Base-by-base conservation (phyloP, 1,284 basidiomycete genomes). In the Rhodotorula mucilaginosa region DNA sequence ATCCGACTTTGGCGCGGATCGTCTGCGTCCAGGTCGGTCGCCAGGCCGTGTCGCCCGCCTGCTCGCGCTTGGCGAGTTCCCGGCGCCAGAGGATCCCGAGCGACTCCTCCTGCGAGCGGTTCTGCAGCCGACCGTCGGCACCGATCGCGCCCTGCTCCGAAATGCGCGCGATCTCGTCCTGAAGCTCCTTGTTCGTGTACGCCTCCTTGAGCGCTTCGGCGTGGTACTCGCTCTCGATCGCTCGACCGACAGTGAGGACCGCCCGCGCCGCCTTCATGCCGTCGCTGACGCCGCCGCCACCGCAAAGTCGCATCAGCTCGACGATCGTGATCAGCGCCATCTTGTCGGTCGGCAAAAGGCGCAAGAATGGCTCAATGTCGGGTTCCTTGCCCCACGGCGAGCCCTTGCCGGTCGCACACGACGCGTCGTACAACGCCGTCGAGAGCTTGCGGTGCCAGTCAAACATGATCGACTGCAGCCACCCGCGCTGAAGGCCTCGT, bases 291-390 rank as follows among this genome's bases (percentile, higher is more conserved):
- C 95, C 96, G 26, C 91, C 90, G 1, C 87, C 85, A 8, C 90
- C 90, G 58, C 90, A 87, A 58, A 94, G 82, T 23, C 92, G 87
- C 90, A 98, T 92, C 64, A 95, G 81, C 80, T 97, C 94, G 49
- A 96, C 85, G 74, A 98, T 92, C 5, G 91, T 91, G 79, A 98
- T 89, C 31, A 97, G 84, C 0, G 93, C 93, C 15, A 98, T 85
- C 72, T 90, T 90, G 63, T 91, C 87, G 0, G 90, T 84, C 19
- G 88, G 86, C 29, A 99, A 84, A 0, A 95, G 86, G 1, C 85
- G 83, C 13, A 97, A 83, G 82, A 94, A 96, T 2, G 90, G 86
- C 16, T 81, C 83, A 8, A 64, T 71, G 47, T 78, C 64, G n/a
- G 62, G 47, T 13, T 73, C 72, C 29, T 65, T 71, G 54, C 65